phyloP scores from a whole-genome alignment of 169 alveolate species.

The Cryptosporidium meleagridis region DNA sequence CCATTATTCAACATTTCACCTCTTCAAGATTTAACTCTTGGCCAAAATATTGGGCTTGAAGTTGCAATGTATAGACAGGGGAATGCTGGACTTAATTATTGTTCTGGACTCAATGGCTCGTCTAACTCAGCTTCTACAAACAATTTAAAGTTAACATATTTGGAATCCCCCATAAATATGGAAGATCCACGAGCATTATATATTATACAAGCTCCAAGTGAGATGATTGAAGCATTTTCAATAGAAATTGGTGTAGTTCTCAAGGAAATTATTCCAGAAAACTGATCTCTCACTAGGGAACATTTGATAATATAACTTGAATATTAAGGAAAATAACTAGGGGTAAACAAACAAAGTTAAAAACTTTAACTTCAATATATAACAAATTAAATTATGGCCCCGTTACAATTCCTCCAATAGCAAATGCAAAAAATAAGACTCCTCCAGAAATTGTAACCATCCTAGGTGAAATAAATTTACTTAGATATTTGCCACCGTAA shows the following conservation, averaged over 20 bases:
- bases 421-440: slow-evolving; percentile 76
- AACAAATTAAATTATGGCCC: slow-evolving; percentile 14
- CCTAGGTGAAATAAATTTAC: slow-evolving; percentile 76
- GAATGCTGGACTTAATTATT: not conserved
- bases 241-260: slow-evolving; percentile 45
- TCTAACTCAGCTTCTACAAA: not conserved
- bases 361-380: not conserved
- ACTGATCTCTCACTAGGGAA: not conserved
- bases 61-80: slow-evolving; percentile 28
- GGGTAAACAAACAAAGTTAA: not conserved
- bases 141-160: slow-evolving; percentile 23
- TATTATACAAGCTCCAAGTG: slow-evolving; percentile 18
- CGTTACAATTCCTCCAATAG: slow-evolving; percentile 4
- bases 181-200: slow-evolving; percentile 65
- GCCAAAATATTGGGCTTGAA: slow-evolving; percentile 37
- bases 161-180: slow-evolving; percentile 32
- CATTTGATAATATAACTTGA: not conserved
- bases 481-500: slow-evolving; percentile 75
- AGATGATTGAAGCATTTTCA: slow-evolving; percentile 59
- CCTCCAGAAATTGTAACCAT: slow-evolving; percentile 80
- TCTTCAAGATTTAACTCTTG: slow-evolving; percentile 34
- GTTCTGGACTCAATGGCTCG: not conserved
- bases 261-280: slow-evolving; percentile 33
- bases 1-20: slow-evolving; percentile 32
- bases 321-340: not conserved